Conservation (phyloP, 2,329 filamentous ascomycete genomes). For the Bipolaris oryzae region DNA sequence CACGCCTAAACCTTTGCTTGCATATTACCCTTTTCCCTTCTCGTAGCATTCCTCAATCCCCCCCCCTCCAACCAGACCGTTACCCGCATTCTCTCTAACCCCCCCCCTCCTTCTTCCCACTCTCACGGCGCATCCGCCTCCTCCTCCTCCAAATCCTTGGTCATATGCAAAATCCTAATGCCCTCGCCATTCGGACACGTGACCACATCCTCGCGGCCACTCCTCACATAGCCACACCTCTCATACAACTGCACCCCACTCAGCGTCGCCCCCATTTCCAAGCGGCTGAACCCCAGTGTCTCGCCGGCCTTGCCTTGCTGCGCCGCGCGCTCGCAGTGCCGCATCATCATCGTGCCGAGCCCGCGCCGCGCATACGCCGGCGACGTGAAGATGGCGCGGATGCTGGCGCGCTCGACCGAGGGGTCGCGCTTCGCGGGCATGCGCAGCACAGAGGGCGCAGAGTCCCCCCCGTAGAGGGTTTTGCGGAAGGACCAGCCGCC, state of each 20-base stretch:
- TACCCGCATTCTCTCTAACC: no score
- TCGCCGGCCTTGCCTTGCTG: conserved; percentile 19
- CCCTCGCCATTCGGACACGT: conserved; percentile 43
- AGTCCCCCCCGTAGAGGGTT: conserved; percentile 45
- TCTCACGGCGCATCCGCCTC: no score
- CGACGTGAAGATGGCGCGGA: conserved; percentile 46
- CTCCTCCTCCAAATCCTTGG: conserved; percentile 28
- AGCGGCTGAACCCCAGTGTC: conserved; percentile 31
- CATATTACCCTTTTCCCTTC: no score
- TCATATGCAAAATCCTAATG: conserved; percentile 44
- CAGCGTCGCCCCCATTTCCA: conserved; percentile 48
- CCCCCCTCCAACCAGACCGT: no score
- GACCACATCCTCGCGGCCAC: conserved; percentile 42
- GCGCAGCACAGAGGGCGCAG: conserved; percentile 37
- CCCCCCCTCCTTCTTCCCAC: no score
- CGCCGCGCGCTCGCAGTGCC: conserved; percentile 42
- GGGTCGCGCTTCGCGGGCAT: conserved; percentile 42
- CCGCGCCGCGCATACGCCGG: conserved; percentile 37
- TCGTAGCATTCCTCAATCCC: no score
- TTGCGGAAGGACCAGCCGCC: conserved; percentile 46
- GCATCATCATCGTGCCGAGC: conserved; percentile 48
- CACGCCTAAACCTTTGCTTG: no score
- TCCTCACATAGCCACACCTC: conserved; percentile 43
- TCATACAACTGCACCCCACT: conserved; percentile 44
- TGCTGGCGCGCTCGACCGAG: conserved; percentile 36